Evolutionary conservation across 1,284 basidiomycete genomes (phyloP).

Genomic region (Agroathelia rolfsii): DNA sequence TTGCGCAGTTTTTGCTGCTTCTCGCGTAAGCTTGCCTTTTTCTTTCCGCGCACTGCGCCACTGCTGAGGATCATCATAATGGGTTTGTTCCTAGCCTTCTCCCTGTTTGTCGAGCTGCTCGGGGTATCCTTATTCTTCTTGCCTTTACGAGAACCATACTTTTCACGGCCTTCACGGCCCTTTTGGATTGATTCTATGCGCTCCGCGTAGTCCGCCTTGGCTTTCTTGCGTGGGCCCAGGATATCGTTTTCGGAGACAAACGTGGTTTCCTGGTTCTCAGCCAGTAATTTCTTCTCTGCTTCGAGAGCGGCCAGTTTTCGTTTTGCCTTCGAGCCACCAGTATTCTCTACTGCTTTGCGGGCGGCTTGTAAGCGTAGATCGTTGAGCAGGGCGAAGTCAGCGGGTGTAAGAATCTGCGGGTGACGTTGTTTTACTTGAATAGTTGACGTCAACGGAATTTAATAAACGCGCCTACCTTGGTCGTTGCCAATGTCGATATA

Average conservation of each 20-base stretch:
- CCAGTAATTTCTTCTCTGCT: slow-evolving; percentile 47
- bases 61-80: slow-evolving; percentile 87
- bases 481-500: slow-evolving; percentile 62
- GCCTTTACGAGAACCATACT: slow-evolving; percentile 84
- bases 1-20: slow-evolving; percentile 73
- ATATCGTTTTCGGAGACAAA: slow-evolving; percentile 91
- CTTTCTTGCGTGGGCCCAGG: slow-evolving; percentile 88
- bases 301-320: slow-evolving; percentile 80
- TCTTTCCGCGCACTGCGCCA: slow-evolving; percentile 71
- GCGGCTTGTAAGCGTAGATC: slow-evolving; percentile 83
- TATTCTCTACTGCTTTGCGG: slow-evolving; percentile 59
- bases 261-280: slow-evolving; percentile 38
- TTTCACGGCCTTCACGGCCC: slow-evolving; percentile 92
- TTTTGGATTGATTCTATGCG: slow-evolving; percentile 87
- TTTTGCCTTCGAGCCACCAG: slow-evolving; percentile 72
- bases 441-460: neutral
- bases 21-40: slow-evolving; percentile 79
- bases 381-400: slow-evolving; percentile 90
- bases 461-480: slow-evolving; percentile 43
- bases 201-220: slow-evolving; percentile 91
- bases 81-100: slow-evolving; percentile 87
- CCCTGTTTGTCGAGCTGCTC: slow-evolving; percentile 80
- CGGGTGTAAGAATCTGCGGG: slow-evolving; percentile 87
- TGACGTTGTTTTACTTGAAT: slow-evolving; percentile 7
- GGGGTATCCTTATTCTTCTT: slow-evolving; percentile 77